Base-by-base conservation (phyloP, 352 stramenopile species). In the Chrysophaeum taylorii region DNA sequence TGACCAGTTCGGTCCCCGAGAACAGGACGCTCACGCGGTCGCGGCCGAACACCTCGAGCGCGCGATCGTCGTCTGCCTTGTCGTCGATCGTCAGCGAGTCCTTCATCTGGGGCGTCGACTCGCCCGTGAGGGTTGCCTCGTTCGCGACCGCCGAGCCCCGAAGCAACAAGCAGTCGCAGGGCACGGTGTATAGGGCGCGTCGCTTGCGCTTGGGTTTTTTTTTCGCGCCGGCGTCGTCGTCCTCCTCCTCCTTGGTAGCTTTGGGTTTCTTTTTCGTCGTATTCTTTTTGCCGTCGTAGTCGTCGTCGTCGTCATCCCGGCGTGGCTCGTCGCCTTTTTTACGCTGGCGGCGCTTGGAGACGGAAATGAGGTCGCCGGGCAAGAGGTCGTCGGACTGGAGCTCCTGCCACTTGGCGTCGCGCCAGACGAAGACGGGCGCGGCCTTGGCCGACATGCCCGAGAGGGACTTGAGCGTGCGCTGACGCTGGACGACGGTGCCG, bases 101-200 rank as follows among this genome's bases (percentile, higher is more conserved):
- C 79, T 98, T 98, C 92, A 98, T 97, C 78, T 98, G 93, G 2
- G 93, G 93, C 25, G 98, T 92, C 77, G 89, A 97, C 76, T 98
- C 94, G 39, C 94, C 94, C 4, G 94, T 98, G 57, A 98, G 78
- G 43, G 89, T 98, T n/a, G 94, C 92, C 79, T 98, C 94, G 76
- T 98, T 98, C n/a, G 97, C 88, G 18, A 98, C 93, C 25, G 90
- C 92, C 12, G 88, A 93, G 4, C 94, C 93, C 69, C 90, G 82
- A 36, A 98, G 71, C 14, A 98, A 75, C 54, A 98, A 77, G 39
- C 93, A 89, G 82, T 98, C 94, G 45, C 92, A 96, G 16, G 93
- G 92, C 29, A 98, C 87, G 48, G 89, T 72, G 75, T 75, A 64
- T 25, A 61, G 48, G n/a, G 64, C 38, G 39, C n/a, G n/a, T n/a